Base-by-base conservation (phyloP, 225 moss, liverwort and hornwort species). In the Ulota crispa region DNA sequence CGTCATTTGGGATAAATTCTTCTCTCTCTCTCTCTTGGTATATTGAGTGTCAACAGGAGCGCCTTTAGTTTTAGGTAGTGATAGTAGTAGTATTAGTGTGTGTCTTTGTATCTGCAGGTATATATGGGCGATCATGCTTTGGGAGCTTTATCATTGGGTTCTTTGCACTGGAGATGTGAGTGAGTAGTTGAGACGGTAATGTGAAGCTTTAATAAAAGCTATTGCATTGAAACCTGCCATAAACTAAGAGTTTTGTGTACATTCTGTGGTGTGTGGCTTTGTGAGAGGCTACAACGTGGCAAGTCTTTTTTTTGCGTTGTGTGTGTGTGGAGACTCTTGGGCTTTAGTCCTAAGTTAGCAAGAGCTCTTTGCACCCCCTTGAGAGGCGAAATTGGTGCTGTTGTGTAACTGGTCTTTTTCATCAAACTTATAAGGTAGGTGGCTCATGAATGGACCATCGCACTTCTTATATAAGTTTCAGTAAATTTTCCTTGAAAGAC, bases 41-140 rank as follows among this genome's bases (percentile, higher is more conserved):
- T 9, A 26, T 53, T 47, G 18, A 36, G 24, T 19, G 55, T 32
- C 18, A 55, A 56, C 12, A 65, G 36, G 23, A 15, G 32, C 45
- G 41, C 0, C 28, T 26, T 80, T 65, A 19, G 65, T 16, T 36
- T 26, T 45, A 43, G 13, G 36, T 36, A 36, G 39, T 39, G 9
- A 8, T 39, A 39, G 39, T 39, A 9, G 39, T 39, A 32, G 32
- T 32, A 32, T 2, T 32, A 32, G 45, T 3, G 32, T 2, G 36
- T 65, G 24, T n/a, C 21, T 21, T 21, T 42, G 32, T 60, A 6
- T 27, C 3, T 52, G 64, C 50, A 63, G 65, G 37, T 21, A n/a
- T n/a, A n/a, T n/a, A 45, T 32, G 73, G 72, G 31, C 76, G 79
- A 80, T 86, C 83, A 71, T 27, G 67, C 30, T 21, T 61, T 9